These are phyloP conservation scores for Symbiodinium pilosum DNA, from an alignment of 73 alveolate species.

Conservation along the genomic window DNA sequence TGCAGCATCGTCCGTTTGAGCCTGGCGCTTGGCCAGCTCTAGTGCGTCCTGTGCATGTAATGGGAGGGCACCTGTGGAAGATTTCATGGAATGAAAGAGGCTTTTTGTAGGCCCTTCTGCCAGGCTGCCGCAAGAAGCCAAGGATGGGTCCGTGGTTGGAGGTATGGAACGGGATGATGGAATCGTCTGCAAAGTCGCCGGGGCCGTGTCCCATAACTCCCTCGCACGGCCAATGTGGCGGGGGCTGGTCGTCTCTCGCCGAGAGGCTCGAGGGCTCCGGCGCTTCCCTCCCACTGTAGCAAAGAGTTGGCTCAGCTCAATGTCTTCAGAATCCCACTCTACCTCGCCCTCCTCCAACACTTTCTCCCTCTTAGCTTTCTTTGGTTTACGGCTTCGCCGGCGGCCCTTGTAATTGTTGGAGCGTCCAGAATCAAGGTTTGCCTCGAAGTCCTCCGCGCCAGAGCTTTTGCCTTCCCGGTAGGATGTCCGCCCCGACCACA, in stretches of 20 bases:
- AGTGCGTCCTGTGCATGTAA: conserved; percentile 21
- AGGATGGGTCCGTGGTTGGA: not conserved
- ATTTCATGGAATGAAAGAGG: conserved; percentile 29
- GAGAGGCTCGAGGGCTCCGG: not conserved
- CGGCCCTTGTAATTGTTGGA: not conserved
- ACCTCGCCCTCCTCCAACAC: not conserved
- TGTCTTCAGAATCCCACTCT: conserved; percentile 38
- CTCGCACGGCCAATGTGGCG: conserved; percentile 31
- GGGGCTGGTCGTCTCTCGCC: conserved; percentile 17
- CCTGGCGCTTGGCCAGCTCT: conserved; percentile 25
- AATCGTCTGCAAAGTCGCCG: not conserved
- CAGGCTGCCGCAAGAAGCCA: not conserved
- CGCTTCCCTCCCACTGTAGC: conserved; percentile 16
- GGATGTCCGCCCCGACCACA: conserved; percentile 5
- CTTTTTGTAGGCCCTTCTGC: conserved; percentile 9
- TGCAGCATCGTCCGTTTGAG: not conserved
- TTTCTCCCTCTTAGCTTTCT: not conserved
- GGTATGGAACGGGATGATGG: not conserved
- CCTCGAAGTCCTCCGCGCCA: not conserved
- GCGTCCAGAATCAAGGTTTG: not conserved
- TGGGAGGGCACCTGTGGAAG: not conserved
- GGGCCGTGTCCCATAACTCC: conserved; percentile 30
- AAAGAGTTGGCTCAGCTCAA: conserved; percentile 79
- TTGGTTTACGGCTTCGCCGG: conserved; percentile 18
- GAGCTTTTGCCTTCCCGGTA: not conserved